Conservation (phyloP, 1,284 basidiomycete genomes). For the Marasmius oreades region DNA sequence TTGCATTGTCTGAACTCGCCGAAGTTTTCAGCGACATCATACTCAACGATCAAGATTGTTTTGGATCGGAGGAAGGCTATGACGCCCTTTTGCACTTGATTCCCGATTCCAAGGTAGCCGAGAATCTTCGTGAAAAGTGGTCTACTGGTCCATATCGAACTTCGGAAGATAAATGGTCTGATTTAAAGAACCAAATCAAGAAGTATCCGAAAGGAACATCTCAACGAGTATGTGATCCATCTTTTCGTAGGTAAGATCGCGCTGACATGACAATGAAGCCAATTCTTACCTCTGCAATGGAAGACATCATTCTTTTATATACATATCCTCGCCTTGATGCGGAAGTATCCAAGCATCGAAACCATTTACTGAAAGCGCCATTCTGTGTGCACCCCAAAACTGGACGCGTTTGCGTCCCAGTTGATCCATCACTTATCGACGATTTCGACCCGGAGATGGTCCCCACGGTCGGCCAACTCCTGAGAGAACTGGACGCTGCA, state of each 20-base stretch:
- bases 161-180: conserved; percentile 73
- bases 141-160: conserved; percentile 45
- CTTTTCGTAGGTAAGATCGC: not conserved
- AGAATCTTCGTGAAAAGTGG: conserved; percentile 62
- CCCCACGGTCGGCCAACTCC: conserved; percentile 82
- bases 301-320: conserved; percentile 92
- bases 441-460: conserved; percentile 84
- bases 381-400: conserved; percentile 98
- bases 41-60: conserved; percentile 86
- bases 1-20: conserved; percentile 52
- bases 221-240: conserved; percentile 28
- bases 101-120: conserved; percentile 54
- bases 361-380: conserved; percentile 97
- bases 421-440: conserved; percentile 78
- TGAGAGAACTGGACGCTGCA: conserved; percentile 71
- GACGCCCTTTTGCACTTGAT: conserved; percentile 75
- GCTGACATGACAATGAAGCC: conserved; percentile 23
- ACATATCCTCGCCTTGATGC: conserved; percentile 96
- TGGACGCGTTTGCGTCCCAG: conserved; percentile 91
- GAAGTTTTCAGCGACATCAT: conserved; percentile 67
- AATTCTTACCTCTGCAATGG: conserved; percentile 44
- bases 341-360: conserved; percentile 96
- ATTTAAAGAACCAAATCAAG: conserved; percentile 46
- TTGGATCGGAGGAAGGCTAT: conserved; percentile 69
- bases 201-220: conserved; percentile 28